Percentiles rank a stretch among this genome's conserved stretches.
Conservation (phyloP, 2,329 filamentous ascomycete genomes). For the Pseudogymnoascus sp. region DNA sequence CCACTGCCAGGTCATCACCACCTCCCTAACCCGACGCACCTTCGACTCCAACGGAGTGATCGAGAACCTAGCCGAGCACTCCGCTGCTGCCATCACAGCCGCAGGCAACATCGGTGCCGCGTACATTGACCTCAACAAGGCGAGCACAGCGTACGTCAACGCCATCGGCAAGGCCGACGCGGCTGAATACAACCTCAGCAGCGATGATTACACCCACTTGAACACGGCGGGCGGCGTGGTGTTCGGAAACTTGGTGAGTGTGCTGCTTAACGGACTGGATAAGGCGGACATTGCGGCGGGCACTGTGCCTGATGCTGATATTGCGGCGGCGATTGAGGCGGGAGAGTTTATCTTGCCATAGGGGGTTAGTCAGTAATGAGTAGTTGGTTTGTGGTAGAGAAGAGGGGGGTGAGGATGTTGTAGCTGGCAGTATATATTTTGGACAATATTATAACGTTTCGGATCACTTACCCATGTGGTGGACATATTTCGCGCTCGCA, state of each 20-base stretch:
- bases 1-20: slow-evolving; percentile 31
- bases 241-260: slow-evolving; percentile 39
- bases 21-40: slow-evolving; percentile 35
- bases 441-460: background rate
- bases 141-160: slow-evolving; percentile 37
- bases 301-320: slow-evolving; percentile 12
- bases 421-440: background rate
- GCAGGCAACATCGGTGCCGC: slow-evolving; percentile 27
- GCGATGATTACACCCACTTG: slow-evolving; percentile 42
- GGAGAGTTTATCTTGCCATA: slow-evolving; percentile 13
- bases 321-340: slow-evolving; percentile 13
- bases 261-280: slow-evolving; percentile 24
- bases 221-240: slow-evolving; percentile 37
- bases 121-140: slow-evolving; percentile 38
- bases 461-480: too few species aligned
- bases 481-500: too few species aligned
- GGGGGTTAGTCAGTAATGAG: background rate
- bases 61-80: slow-evolving; percentile 34
- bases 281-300: slow-evolving; percentile 3
- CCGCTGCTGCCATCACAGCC: slow-evolving; percentile 32
- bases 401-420: background rate
- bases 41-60: slow-evolving; percentile 33
- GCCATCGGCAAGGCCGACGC: slow-evolving; percentile 35
- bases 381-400: background rate
- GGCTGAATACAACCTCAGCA: slow-evolving; percentile 34